phyloP scores from a whole-genome alignment of 2,329 filamentous ascomycete genomes.

The Sporothrix humicola region DNA sequence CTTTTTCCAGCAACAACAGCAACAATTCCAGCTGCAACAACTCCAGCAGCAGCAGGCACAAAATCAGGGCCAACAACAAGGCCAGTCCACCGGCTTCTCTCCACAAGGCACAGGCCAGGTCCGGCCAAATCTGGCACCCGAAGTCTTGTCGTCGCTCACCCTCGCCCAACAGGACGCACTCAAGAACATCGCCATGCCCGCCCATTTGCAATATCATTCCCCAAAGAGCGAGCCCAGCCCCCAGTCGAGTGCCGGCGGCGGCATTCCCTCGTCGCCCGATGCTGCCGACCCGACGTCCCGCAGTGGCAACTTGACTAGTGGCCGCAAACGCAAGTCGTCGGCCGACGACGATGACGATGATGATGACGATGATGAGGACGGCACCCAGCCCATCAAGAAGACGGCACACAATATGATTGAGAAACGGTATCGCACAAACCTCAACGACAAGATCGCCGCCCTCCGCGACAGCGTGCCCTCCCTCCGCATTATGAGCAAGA shows the following conservation, averaged over 20 bases:
- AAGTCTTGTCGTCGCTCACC: constrained; percentile 54
- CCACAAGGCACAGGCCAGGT: constrained; percentile 41
- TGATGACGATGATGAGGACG: constrained; percentile 64
- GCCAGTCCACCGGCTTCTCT: constrained; percentile 33
- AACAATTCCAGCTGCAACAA: constrained; percentile 5
- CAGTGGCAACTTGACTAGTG: constrained; percentile 41
- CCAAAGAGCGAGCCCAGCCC: constrained; percentile 65
- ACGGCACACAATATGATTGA: constrained; percentile 98
- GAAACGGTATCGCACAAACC: constrained; percentile 92
- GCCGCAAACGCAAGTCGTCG: constrained; percentile 73
- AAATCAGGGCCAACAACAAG: constrained; percentile 32
- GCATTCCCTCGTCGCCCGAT: constrained; percentile 66
- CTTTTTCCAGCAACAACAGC: constrained; percentile 4
- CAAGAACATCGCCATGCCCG: constrained; percentile 68
- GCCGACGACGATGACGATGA: constrained; percentile 65
- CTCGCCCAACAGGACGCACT: constrained; percentile 66
- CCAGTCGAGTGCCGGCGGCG: constrained; percentile 58
- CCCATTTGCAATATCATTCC: constrained; percentile 65
- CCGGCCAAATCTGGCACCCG: constrained; percentile 43
- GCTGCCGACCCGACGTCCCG: constrained; percentile 51
- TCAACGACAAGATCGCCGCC: constrained; percentile 96
- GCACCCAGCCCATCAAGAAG: constrained; percentile 73
- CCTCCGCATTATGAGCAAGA: constrained; percentile 81
- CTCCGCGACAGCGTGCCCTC: constrained; percentile 91
- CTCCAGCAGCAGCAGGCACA: constrained; percentile 29